phyloP scores from a whole-genome alignment of 768 basidiomycete species.

The Nidularia sp. region DNA sequence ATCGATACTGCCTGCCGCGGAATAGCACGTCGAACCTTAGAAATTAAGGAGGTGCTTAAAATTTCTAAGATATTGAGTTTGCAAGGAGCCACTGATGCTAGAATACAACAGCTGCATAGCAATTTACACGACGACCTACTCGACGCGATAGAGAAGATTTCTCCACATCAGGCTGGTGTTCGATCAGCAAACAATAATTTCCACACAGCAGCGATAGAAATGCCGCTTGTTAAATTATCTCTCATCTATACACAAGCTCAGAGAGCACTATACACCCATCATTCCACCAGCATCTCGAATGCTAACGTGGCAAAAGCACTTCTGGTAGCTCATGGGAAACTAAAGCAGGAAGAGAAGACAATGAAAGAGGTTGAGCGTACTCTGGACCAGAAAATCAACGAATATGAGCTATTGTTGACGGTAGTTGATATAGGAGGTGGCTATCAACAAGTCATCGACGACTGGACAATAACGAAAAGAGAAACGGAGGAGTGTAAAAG shows the following conservation, averaged over 20 bases:
- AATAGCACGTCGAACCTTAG: no score
- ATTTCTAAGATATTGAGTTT: no score
- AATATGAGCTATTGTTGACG: conserved; percentile 35
- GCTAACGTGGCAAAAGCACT: conserved; percentile 29
- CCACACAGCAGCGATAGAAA: conserved; percentile 40
- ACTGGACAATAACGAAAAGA: conserved; percentile 41
- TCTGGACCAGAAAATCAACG: conserved; percentile 34
- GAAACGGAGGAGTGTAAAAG: conserved; percentile 46
- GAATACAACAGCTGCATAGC: conserved; percentile 21
- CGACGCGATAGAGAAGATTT: conserved; percentile 19
- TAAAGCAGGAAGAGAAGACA: conserved; percentile 28
- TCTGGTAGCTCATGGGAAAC: conserved; percentile 19
- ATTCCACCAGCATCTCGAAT: conserved; percentile 10
- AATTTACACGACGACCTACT: conserved; percentile 24
- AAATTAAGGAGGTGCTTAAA: no score
- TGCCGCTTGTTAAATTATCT: conserved; percentile 42
- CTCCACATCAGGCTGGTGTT: conserved; percentile 17
- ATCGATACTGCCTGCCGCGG: no score
- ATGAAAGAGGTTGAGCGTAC: conserved; percentile 29
- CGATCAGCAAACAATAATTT: conserved; percentile 33
- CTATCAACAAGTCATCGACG: conserved; percentile 42
- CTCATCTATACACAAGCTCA: conserved; percentile 36
- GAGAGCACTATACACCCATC: conserved; percentile 33
- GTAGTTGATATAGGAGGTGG: conserved; percentile 39
- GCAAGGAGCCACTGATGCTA: not conserved